Percentiles rank a stretch among this genome's conserved stretches.
phyloP scores from a whole-genome alignment of 352 stramenopile genomes.

The Phytophthora ohioensis region DNA sequence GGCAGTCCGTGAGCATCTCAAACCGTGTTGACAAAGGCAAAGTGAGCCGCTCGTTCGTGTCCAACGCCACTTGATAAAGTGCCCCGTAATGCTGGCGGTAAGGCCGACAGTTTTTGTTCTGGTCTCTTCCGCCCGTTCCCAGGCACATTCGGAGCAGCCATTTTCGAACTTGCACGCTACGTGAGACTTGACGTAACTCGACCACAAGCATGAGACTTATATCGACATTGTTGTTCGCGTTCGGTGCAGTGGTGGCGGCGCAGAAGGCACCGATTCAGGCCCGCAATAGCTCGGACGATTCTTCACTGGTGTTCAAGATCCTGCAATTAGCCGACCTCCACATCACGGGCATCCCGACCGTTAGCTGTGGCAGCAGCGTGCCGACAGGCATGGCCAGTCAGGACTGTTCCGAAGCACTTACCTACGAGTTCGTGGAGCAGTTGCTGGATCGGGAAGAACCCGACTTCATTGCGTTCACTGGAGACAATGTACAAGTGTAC shows the following conservation, averaged over 20 bases:
- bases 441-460: conserved; percentile 61
- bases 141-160: conserved; percentile 23
- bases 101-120: conserved; percentile 9
- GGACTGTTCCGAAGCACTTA: conserved; percentile 57
- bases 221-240: conserved; percentile 3
- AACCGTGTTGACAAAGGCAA: background rate
- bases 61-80: conserved; percentile 12
- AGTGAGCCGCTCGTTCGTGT: conserved; percentile 6
- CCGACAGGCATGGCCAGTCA: conserved; percentile 35
- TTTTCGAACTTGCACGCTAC: conserved; percentile 27
- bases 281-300: conserved; percentile 28
- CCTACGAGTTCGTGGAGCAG: conserved; percentile 52
- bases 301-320: conserved; percentile 58
- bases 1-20: background rate
- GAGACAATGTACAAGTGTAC: conserved; percentile 62
- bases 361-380: conserved; percentile 34
- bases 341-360: conserved; percentile 52
- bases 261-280: conserved; percentile 32
- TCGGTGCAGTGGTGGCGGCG: conserved; percentile 1
- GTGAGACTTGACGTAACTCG: background rate
- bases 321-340: conserved; percentile 68
- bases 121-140: conserved; percentile 15
- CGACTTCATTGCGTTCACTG: conserved; percentile 66
- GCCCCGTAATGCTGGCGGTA: too few relatives aligned
- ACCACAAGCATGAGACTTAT: conserved; percentile 22